A percentile compares a stretch with the other conserved stretches of the same genome.
Evolutionary conservation across 345 rosid genomes (phyloP).

Genomic region (Psidium guajava): DNA sequence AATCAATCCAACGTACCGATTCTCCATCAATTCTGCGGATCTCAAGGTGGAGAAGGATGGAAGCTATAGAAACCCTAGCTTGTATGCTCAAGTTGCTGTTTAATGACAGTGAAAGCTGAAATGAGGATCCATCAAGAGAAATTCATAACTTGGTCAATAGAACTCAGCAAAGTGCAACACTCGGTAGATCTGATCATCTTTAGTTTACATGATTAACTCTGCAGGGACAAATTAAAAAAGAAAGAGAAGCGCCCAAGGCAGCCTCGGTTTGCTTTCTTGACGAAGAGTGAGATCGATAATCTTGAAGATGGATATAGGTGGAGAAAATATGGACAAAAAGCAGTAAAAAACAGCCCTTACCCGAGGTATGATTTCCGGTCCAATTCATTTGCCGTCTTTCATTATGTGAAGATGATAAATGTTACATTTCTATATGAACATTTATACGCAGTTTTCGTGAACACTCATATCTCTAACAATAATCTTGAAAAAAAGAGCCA

Average conservation of each 20-base stretch:
- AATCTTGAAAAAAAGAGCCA: background rate
- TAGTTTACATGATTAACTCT: background rate
- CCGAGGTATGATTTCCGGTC: conserved; percentile 10
- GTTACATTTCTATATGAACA: background rate
- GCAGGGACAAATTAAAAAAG: conserved; percentile 26
- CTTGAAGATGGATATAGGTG: conserved; percentile 36
- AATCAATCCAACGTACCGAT: background rate
- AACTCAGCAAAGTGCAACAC: background rate
- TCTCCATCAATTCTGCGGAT: background rate
- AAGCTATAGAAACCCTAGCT: background rate
- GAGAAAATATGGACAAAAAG: conserved; percentile 38
- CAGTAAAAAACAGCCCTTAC: conserved; percentile 26
- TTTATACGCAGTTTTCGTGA: background rate
- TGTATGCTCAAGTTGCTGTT: background rate
- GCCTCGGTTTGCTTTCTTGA: conserved; percentile 22
- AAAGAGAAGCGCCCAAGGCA: conserved; percentile 21
- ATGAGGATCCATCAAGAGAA: background rate
- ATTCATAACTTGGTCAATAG: background rate
- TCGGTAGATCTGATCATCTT: background rate
- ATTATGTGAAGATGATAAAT: background rate
- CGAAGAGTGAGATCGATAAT: conserved; percentile 26
- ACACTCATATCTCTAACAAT: background rate
- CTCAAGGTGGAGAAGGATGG: background rate
- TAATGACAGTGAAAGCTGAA: background rate
- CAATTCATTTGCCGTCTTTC: background rate